Percentiles rank a stretch among this genome's conserved stretches.
Conservation (phyloP, 169 alveolate species). For the Besnoitia besnoiti region DNA sequence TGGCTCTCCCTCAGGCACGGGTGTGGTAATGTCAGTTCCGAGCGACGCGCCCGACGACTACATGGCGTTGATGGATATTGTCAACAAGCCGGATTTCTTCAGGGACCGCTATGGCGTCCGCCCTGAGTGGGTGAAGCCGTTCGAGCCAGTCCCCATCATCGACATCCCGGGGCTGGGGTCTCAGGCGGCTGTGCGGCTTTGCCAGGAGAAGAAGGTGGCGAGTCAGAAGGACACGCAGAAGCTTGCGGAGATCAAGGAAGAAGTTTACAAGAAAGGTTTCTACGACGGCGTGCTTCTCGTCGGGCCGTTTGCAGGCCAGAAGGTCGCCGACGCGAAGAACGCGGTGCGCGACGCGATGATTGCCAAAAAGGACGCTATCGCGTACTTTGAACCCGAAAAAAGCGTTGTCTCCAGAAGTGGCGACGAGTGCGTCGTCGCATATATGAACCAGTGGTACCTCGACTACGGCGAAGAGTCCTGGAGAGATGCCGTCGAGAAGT, state of each 20-base stretch:
- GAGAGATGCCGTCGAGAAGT: conserved; percentile 91
- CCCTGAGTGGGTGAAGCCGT: conserved; percentile 90
- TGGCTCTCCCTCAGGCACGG: conserved; percentile 86
- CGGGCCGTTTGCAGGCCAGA: conserved; percentile 91
- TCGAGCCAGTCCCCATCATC: conserved; percentile 91
- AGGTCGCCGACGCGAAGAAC: conserved; percentile 85
- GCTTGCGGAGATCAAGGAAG: conserved; percentile 95
- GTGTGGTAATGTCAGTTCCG: conserved; percentile 99
- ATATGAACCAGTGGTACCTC: conserved; percentile 97
- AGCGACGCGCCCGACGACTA: conserved; percentile 99
- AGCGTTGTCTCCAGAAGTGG: conserved; percentile 96
- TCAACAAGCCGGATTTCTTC: conserved; percentile 58
- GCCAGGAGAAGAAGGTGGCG: conserved; percentile 82
- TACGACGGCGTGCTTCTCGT: conserved; percentile 95
- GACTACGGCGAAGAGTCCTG: conserved; percentile 96
- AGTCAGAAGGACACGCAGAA: conserved; percentile 93
- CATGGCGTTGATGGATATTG: conserved; percentile 90
- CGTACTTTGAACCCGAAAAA: conserved; percentile 97
- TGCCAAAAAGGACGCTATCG: conserved; percentile 77
- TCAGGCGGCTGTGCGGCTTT: conserved; percentile 42
- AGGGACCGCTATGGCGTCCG: conserved; percentile 88
- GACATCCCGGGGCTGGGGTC: conserved; percentile 87
- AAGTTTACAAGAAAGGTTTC: conserved; percentile 95
- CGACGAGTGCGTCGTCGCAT: conserved; percentile 95
- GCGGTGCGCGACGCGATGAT: conserved; percentile 77